phyloP scores from a whole-genome alignment of 768 basidiomycete species.

The Phlebiopsis gigantea region DNA sequence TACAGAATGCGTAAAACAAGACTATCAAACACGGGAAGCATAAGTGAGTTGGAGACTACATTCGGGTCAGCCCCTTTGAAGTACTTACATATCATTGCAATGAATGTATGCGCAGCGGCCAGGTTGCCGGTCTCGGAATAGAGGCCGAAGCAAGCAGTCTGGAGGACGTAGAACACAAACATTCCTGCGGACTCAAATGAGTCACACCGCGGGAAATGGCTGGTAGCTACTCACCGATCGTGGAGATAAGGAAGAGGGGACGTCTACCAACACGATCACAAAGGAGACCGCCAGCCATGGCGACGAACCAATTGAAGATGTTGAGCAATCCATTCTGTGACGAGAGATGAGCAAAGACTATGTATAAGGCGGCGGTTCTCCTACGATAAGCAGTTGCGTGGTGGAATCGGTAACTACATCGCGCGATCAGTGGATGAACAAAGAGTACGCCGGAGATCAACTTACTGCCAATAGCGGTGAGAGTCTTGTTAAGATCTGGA shows the following conservation, averaged over 20 bases:
- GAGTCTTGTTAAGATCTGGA: slow-evolving; percentile 47
- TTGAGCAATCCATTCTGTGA: slow-evolving; percentile 46
- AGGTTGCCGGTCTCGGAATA: slow-evolving; percentile 23
- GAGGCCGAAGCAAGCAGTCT: slow-evolving; percentile 32
- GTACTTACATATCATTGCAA: slow-evolving; percentile 40
- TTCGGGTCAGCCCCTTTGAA: not conserved
- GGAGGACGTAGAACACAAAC: slow-evolving; percentile 34
- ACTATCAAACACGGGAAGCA: slow-evolving; percentile 17
- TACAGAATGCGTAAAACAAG: slow-evolving; percentile 35
- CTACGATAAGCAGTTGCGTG: slow-evolving; percentile 37
- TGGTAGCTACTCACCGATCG: slow-evolving; percentile 28
- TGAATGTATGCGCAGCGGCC: slow-evolving; percentile 35
- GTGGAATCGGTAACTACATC: slow-evolving; percentile 36
- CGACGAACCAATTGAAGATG: slow-evolving; percentile 52
- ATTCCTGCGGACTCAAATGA: slow-evolving; percentile 24
- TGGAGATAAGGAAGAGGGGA: slow-evolving; percentile 44
- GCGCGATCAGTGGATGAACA: not conserved
- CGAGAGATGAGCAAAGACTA: not conserved
- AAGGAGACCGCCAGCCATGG: slow-evolving; percentile 42
- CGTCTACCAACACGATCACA: slow-evolving; percentile 47
- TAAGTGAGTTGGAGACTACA: too few relatives aligned
- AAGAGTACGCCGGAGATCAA: not conserved
- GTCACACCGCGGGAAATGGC: not conserved
- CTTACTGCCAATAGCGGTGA: slow-evolving; percentile 43
- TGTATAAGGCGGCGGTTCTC: slow-evolving; percentile 6